Evolutionary conservation across 2,329 filamentous ascomycete genomes (phyloP), one percentile per base, ranked within the genome.

Genomic region (Simplicillium sp.): DNA sequence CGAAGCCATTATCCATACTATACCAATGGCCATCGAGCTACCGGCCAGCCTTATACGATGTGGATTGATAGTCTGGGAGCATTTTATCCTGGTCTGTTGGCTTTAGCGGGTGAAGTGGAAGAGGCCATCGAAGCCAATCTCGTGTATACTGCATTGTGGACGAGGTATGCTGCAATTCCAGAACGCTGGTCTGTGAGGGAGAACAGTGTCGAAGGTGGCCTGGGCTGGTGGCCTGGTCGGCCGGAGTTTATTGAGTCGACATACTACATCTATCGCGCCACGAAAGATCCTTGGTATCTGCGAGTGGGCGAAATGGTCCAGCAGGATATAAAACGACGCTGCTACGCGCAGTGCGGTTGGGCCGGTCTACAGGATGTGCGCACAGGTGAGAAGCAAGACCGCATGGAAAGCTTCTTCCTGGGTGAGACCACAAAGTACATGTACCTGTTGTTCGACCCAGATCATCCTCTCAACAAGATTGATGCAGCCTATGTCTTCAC

Each of bases 371-470:
- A 88, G 53, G 82, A 89, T 57, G 85, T 90, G 8, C 69, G 82
- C 29, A 86, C 77, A 5, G 90, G 90, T 3, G 87, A 96, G 62
- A 79, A 87, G 61, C 86, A 78, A 50, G 89, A 98, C 58, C 83
- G 92, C 29, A 97, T 97, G 92, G 92, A 98, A 62, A 97, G 90
- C 58, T 98, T 97, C 70, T 97, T 97, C 55, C 72, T 98, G 1
- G 90, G 92, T 12, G 92, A 98, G 62, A 98, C 92, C 2, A 82
- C 87, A 35, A 96, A 97, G 61, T 98, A 98, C 59, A 70, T 98
- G 47, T 97, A 94, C 58, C 67, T 98, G 41, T 75, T 97, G 3
- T 97, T 94, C 59, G 86, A 94, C 49, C 74, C 81, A 4, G 73
- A 80, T 12, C 92, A 97, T 61, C 87, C 89, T 1, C 66, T 98